phyloP scores from a whole-genome alignment of 2,329 filamentous ascomycete species.

The Ilyonectria sp. region DNA sequence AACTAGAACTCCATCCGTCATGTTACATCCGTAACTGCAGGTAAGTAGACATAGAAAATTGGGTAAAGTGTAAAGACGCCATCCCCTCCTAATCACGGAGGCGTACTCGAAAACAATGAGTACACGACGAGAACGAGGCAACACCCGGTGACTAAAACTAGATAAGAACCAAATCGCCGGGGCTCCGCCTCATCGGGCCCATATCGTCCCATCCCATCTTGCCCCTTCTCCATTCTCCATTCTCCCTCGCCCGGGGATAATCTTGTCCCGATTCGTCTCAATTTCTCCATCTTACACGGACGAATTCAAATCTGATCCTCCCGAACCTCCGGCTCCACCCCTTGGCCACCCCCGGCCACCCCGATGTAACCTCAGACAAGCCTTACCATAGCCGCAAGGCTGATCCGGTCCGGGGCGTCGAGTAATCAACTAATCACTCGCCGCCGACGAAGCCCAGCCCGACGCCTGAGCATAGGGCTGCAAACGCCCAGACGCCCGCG shows the following conservation, averaged over 20 bases:
- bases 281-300: constrained; percentile 33
- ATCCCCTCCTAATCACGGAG: constrained; percentile 15
- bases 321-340: constrained; percentile 15
- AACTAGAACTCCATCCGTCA: constrained; percentile 2
- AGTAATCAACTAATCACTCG: constrained; percentile 51
- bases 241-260: constrained; percentile 17
- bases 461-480: constrained; percentile 72
- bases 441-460: constrained; percentile 67
- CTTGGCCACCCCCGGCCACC: constrained; percentile 17
- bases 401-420: constrained; percentile 24
- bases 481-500: constrained; percentile 81
- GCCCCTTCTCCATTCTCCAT: constrained; percentile 17
- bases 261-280: constrained; percentile 23
- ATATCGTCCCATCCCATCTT: neutral
- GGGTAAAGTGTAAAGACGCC: constrained; percentile 1
- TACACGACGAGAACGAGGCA: neutral
- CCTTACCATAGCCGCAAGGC: constrained; percentile 32
- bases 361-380: constrained; percentile 18
- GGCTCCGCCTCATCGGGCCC: constrained; percentile 3
- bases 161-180: constrained; percentile 29
- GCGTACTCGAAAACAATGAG: constrained; percentile 8
- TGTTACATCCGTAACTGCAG: constrained; percentile 20
- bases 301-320: constrained; percentile 16
- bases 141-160: constrained; percentile 7
- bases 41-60: constrained; percentile 9